Evolutionary conservation across 192 early-diverging fungal genomes (phyloP).

Genomic region (Diversispora epigaea): DNA sequence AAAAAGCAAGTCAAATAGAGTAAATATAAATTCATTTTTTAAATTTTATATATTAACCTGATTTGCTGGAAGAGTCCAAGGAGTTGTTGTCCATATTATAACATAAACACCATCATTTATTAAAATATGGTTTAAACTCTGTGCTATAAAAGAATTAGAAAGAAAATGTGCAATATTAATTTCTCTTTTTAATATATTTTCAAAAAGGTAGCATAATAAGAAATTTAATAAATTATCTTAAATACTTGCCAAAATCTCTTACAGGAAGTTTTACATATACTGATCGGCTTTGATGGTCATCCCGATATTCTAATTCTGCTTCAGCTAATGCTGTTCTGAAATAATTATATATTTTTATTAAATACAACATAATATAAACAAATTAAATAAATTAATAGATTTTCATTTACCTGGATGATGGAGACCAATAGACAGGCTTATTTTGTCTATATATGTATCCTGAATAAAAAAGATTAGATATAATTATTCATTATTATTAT

Average conservation of each 20-base stretch:
- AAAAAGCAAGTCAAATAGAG: not conserved
- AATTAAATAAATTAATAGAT: not conserved
- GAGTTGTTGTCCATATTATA: slow-evolving; percentile 79
- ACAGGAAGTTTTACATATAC: slow-evolving; percentile 70
- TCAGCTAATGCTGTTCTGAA: slow-evolving; percentile 73
- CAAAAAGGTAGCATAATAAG: no score
- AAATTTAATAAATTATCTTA: no score
- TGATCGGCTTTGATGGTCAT: slow-evolving; percentile 67
- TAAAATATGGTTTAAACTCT: slow-evolving; percentile 17
- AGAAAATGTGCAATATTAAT: no score
- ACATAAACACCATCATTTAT: slow-evolving; percentile 37
- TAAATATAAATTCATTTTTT: no score
- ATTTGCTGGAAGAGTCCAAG: slow-evolving; percentile 81
- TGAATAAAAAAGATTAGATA: not conserved
- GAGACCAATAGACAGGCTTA: slow-evolving; percentile 84
- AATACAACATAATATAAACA: not conserved
- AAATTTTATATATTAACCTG: slow-evolving; percentile 20
- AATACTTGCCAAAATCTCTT: slow-evolving; percentile 41
- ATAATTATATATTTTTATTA: not conserved
- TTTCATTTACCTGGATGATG: slow-evolving; percentile 59
- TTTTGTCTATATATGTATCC: slow-evolving; percentile 74
- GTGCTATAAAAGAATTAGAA: slow-evolving; percentile 4
- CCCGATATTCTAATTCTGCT: slow-evolving; percentile 77
- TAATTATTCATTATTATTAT: not conserved
- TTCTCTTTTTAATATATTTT: no score